phyloP scores from a whole-genome alignment of 2,329 filamentous ascomycete species.

The Cladosporium sp. region DNA sequence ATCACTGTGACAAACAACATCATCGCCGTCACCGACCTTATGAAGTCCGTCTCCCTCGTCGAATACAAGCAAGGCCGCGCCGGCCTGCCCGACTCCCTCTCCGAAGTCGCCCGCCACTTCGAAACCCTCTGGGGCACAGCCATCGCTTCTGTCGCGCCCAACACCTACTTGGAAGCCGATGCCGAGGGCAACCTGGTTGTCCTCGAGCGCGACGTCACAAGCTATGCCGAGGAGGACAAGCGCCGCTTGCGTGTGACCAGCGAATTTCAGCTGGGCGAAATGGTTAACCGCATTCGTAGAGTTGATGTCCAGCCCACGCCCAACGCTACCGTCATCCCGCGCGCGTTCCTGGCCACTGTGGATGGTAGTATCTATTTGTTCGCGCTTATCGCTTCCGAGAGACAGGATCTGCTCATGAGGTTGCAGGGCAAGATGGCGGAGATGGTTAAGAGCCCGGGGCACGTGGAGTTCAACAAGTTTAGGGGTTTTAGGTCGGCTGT shows the following conservation, averaged over 20 bases:
- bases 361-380: conserved; percentile 91
- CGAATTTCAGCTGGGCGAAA: conserved; percentile 82
- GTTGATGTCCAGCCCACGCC: conserved; percentile 61
- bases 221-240: conserved; percentile 68
- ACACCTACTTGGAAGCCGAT: conserved; percentile 77
- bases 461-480: conserved; percentile 70
- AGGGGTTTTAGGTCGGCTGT: conserved; percentile 74
- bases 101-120: conserved; percentile 72
- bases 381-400: conserved; percentile 64
- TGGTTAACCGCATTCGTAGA: conserved; percentile 80
- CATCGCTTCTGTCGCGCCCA: conserved; percentile 62
- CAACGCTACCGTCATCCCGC: conserved; percentile 65
- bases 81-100: conserved; percentile 53
- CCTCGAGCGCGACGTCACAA: conserved; percentile 64
- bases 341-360: conserved; percentile 83
- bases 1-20: conserved; percentile 65
- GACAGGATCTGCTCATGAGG: conserved; percentile 73
- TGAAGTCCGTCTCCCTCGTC: conserved; percentile 82
- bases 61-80: conserved; percentile 57
- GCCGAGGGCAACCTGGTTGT: conserved; percentile 82
- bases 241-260: conserved; percentile 65
- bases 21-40: conserved; percentile 83
- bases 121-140: conserved; percentile 78
- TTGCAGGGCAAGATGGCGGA: conserved; percentile 68
- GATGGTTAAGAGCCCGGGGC: conserved; percentile 61